phyloP scores from a whole-genome alignment of 257 asterid species.

The Solanum appendiculatum region DNA sequence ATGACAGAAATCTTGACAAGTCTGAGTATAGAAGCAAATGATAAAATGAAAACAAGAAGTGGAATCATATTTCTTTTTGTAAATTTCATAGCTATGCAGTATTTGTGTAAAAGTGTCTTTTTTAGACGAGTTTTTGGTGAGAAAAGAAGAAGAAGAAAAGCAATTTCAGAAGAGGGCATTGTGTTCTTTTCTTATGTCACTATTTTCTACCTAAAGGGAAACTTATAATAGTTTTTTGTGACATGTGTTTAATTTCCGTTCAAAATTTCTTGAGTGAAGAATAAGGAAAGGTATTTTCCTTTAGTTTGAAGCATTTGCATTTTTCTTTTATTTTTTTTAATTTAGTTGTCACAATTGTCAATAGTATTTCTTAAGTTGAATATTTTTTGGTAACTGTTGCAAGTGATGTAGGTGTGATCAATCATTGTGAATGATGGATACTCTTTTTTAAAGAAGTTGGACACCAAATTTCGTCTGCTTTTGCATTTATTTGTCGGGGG shows the following conservation, averaged over 20 bases:
- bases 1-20: conserved; percentile 41
- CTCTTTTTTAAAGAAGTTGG: not conserved
- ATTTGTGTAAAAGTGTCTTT: not conserved
- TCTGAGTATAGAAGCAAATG: conserved; percentile 45
- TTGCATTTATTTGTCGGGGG: not conserved
- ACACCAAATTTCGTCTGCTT: not conserved
- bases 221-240: not conserved
- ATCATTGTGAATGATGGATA: not conserved
- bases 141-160: conserved; percentile 25
- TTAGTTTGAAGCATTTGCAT: conserved; percentile 34
- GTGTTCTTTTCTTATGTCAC: conserved; percentile 13
- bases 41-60: conserved; percentile 42
- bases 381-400: not conserved
- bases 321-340: not conserved
- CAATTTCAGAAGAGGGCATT: conserved; percentile 52
- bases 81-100: conserved; percentile 31
- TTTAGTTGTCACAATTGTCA: not conserved
- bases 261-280: conserved; percentile 35
- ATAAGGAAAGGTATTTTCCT: conserved; percentile 43
- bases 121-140: conserved; percentile 23
- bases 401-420: not conserved
- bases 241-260: not conserved
- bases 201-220: not conserved
- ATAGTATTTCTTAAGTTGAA: not conserved
- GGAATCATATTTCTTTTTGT: conserved; percentile 44